These are phyloP conservation scores for Patellifolia procumbens DNA, from an alignment of 179 eudicot genomes.

Conservation along the genomic window DNA sequence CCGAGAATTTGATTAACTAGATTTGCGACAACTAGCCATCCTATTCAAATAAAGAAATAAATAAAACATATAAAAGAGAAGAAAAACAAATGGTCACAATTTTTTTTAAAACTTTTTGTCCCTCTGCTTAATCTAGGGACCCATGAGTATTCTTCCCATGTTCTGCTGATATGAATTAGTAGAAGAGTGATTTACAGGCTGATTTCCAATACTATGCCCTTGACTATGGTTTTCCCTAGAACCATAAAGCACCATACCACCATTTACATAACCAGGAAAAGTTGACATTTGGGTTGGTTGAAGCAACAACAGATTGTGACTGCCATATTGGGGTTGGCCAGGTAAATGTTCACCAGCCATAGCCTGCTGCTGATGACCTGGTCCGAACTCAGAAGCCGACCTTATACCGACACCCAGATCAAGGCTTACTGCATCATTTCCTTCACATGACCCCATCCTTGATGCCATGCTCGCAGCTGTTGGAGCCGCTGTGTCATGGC, in stretches of 20 bases:
- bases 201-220: slow-evolving; percentile 51
- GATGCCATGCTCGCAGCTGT: slow-evolving; percentile 32
- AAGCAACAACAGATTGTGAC: slow-evolving; percentile 40
- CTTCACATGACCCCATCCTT: slow-evolving; percentile 46
- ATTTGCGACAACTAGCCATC: slow-evolving; percentile 24
- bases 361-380: slow-evolving; percentile 37
- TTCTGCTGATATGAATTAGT: slow-evolving; percentile 56
- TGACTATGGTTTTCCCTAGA: slow-evolving; percentile 51
- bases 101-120: slow-evolving; percentile 1
- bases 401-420: slow-evolving; percentile 81
- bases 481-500: slow-evolving; percentile 53
- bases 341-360: slow-evolving; percentile 35
- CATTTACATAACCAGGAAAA: slow-evolving; percentile 59
- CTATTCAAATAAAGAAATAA: slow-evolving; percentile 24
- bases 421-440: slow-evolving; percentile 58
- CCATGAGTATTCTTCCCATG: slow-evolving; percentile 64
- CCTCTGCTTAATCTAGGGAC: slow-evolving; percentile 31
- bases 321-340: slow-evolving; percentile 33
- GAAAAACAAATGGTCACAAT: slow-evolving; percentile 4
- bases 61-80: slow-evolving; percentile 16
- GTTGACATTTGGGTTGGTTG: slow-evolving; percentile 46
- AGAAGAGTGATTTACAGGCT: slow-evolving; percentile 57
- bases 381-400: slow-evolving; percentile 38
- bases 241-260: slow-evolving; percentile 54
- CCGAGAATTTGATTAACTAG: slow-evolving; percentile 16